phyloP scores from a whole-genome alignment of 2,329 filamentous ascomycete genomes.

The Pyricularia grisea region DNA sequence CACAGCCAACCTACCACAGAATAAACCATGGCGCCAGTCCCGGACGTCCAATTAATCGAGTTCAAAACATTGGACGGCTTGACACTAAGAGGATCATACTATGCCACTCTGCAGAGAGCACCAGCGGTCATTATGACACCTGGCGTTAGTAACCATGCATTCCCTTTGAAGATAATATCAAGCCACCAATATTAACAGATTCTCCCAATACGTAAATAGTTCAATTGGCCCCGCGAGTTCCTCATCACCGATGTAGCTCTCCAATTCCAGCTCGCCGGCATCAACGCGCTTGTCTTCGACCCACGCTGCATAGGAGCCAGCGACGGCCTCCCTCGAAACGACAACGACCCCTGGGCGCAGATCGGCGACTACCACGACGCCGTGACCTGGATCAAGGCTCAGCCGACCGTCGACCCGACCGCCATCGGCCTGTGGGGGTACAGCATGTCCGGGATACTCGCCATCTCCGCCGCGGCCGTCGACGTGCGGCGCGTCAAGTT shows the following conservation, averaged over 20 bases:
- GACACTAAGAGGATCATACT: background rate
- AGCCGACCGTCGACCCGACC: background rate
- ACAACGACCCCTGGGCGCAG: slow-evolving; percentile 1
- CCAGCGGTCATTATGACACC: background rate
- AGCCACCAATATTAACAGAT: background rate
- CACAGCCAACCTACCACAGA: too few species aligned
- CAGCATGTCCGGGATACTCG: background rate
- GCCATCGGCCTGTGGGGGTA: background rate
- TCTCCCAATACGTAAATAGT: background rate
- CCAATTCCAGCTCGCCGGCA: background rate
- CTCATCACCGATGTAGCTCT: background rate
- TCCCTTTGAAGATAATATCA: too few species aligned
- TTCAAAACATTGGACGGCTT: slow-evolving; percentile 1
- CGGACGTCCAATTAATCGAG: background rate
- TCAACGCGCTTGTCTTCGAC: slow-evolving; percentile 1
- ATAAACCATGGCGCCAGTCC: background rate
- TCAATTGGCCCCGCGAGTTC: background rate
- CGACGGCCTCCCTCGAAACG: background rate
- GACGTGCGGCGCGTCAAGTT: background rate
- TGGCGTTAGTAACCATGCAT: background rate
- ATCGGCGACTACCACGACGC: slow-evolving; percentile 1
- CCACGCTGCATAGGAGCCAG: background rate
- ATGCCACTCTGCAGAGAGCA: background rate
- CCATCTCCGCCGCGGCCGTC: background rate
- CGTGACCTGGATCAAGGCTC: background rate